These are phyloP conservation scores for Psilocybe cubensis DNA, from an alignment of 768 basidiomycete genomes.

Conservation along the genomic window DNA sequence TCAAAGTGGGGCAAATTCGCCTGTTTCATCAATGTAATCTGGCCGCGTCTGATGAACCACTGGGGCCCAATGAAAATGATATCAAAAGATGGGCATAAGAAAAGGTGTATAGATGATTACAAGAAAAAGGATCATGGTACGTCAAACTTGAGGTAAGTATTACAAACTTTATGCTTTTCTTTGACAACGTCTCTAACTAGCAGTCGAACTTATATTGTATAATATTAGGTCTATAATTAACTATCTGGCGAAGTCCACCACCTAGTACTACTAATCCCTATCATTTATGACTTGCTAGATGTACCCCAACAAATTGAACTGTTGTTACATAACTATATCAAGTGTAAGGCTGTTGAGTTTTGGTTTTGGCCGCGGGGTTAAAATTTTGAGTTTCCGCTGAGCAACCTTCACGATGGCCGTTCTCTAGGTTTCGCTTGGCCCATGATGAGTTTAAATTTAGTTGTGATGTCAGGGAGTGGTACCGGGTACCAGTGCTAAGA, in stretches of 20 bases:
- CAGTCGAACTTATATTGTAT: too few species aligned
- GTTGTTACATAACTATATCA: too few species aligned
- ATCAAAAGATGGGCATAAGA: slow-evolving; percentile 7
- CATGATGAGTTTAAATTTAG: background rate
- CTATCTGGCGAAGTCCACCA: too few species aligned
- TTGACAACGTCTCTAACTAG: too few species aligned
- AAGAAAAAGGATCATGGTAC: background rate
- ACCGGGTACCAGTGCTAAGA: slow-evolving; percentile 13
- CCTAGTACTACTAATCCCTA: too few species aligned
- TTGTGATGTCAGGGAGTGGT: background rate
- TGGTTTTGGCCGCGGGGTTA: background rate
- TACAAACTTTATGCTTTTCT: too few species aligned
- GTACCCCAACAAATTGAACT: too few species aligned
- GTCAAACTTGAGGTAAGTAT: too few species aligned
- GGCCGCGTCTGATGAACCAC: slow-evolving; percentile 14
- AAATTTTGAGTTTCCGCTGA: background rate
- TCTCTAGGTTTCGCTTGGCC: background rate
- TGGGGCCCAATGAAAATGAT: slow-evolving; percentile 14
- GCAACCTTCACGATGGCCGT: background rate
- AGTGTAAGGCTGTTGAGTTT: too few species aligned
- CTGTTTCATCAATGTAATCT: slow-evolving; percentile 22
- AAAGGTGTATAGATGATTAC: background rate
- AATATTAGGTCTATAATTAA: too few species aligned
- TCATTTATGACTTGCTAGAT: too few species aligned
- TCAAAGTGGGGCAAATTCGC: slow-evolving; percentile 15